Evolutionary conservation across 768 basidiomycete species (phyloP), one percentile per base, ranked within the genome.

Genomic region (Psilocybe sp.): DNA sequence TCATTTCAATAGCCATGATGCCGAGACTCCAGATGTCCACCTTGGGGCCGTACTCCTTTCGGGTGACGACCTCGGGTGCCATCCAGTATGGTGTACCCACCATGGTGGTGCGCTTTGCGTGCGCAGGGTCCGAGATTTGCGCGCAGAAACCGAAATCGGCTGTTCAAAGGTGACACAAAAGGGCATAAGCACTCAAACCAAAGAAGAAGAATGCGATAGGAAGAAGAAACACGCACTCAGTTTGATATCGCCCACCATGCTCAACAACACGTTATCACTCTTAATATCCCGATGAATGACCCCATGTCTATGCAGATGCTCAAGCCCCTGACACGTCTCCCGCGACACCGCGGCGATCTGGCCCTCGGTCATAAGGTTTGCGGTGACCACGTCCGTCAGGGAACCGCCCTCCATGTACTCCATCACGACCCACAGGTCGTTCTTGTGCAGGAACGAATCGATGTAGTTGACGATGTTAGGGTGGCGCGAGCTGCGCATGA

Each of bases 381-480:
- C 90, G 14, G 92, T 94, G 59, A 94, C 94, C 54, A 98, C 94
- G 64, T 98, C 96, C 4, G 96, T 99, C 39, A 98, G 73, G 28
- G 84, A 87, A 32, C 92, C 91, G 36, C 95, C 95, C 70, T 98
- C 95, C 96, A 98, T 98, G 70, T 95, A 98, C 72, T 98, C 97
- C 97, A 99, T 98, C 49, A 98, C 93, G 35, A 99, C 94, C 97
- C 97, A 98, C 3, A 99, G 77, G 63, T 98, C 97, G 66, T 96
- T 97, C 78, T 92, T 94, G 76, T 96, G 83, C 37, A 98, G 70
- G 81, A 98, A 99, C 2, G 94, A 96, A 66, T 99, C 97, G 63
- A 98, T 98, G 72, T 93, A 99, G 67, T 99, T 98, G 74, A 99
- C 96, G 59, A 98, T 98, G 65, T 99, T 99, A n/a, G 94, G 93